These are phyloP conservation scores for Arabidopsis arenosa DNA, from an alignment of 345 rosid species.

Conservation along the genomic window DNA sequence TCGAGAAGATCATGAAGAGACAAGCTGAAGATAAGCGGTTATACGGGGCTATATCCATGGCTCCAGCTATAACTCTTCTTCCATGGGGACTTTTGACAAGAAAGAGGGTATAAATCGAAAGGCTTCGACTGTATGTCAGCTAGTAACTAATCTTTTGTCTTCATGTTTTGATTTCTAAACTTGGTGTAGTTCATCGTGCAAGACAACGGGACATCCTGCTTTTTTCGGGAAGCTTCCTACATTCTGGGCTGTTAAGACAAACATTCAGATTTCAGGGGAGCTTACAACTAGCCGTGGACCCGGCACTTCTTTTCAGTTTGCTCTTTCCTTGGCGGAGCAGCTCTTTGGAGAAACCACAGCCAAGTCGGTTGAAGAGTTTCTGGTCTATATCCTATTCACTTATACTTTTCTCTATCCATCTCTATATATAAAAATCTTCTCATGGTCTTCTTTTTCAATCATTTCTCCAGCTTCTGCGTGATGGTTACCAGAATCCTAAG, in stretches of 20 bases:
- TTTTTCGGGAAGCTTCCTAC: slow-evolving; percentile 81
- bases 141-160: background rate
- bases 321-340: slow-evolving; percentile 79
- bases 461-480: slow-evolving; percentile 57
- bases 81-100: slow-evolving; percentile 91
- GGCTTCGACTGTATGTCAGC: slow-evolving; percentile 21
- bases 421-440: slow-evolving; percentile 6
- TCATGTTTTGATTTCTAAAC: slow-evolving; percentile 50
- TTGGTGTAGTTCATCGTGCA: slow-evolving; percentile 60
- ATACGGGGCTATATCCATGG: slow-evolving; percentile 89
- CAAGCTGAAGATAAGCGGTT: slow-evolving; percentile 79
- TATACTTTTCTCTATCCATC: background rate
- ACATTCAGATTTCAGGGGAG: slow-evolving; percentile 82
- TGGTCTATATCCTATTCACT: slow-evolving; percentile 54
- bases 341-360: slow-evolving; percentile 79
- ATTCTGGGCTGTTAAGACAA: slow-evolving; percentile 92
- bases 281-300: slow-evolving; percentile 97
- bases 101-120: slow-evolving; percentile 60
- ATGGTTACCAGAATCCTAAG: slow-evolving; percentile 51
- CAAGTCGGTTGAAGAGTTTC: slow-evolving; percentile 57
- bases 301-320: slow-evolving; percentile 87
- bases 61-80: slow-evolving; percentile 92
- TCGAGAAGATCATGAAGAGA: slow-evolving; percentile 68
- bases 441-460: slow-evolving; percentile 17
- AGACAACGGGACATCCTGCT: slow-evolving; percentile 93